Base-by-base conservation (phyloP, 192 early-diverging fungal species). In the Oehlia diaphana region DNA sequence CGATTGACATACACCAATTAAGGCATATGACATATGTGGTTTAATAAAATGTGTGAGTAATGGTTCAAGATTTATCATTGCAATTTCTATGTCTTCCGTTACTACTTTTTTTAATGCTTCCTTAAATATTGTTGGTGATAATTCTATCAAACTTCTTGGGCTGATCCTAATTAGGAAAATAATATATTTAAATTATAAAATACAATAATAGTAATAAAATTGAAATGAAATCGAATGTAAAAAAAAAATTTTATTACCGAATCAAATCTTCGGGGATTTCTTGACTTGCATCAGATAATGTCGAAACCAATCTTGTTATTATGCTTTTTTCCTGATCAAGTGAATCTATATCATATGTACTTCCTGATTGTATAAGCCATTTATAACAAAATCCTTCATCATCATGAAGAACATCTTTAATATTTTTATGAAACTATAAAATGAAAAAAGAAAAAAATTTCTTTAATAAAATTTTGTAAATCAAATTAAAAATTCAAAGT, bases 81-180 rank as follows among this genome's bases (percentile, higher is more conserved):
- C 26, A 13, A 9, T 0, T 49, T 9, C 47, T 72, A n/a, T 19
- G 26, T 72, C 9, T 19, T 72, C 47, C 7, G 67, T 37, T 9
- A 4, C n/a, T 13, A 49, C 26, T 72, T 26, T 44, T 9, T 39
- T 44, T 9, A 72, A 44, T 53, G 70, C n/a, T 37, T 70, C 3
- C n/a, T 70, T 64, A 70, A 76, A 70, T 39, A 78, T 78, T 64
- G 68, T 70, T 62, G 77, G 77, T 37, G 67, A n/a, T 21, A 78
- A 53, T 35, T 78, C 63, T 31, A 78, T 78, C 16, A 78, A 37
- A 3, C 6, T 35, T 70, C 66, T 21, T 14, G 77, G 77, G 39
- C 61, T 53, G n/a, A 7, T 28, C 31, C 77, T 78, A 61, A n/a
- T 26, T 28, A 66, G 21, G 9, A 1, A 49, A 21, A 74, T 37